A percentile compares a stretch with the other conserved stretches of the same genome.
Evolutionary conservation across 257 asterid genomes (phyloP).

Genomic region (Jacaranda copaia): DNA sequence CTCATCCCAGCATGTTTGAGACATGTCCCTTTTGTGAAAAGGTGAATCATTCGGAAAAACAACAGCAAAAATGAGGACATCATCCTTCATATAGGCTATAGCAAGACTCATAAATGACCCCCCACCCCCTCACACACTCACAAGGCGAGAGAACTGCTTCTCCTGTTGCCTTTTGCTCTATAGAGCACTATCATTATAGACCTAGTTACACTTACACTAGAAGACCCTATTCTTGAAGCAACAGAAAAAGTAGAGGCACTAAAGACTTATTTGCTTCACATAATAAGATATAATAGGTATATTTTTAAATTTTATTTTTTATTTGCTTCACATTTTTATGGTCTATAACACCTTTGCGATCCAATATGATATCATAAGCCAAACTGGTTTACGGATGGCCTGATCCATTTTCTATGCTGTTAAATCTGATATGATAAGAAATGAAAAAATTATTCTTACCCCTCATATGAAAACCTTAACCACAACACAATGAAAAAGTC

Average conservation of each 20-base stretch:
- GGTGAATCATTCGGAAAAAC: slow-evolving; percentile 26
- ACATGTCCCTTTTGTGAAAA: slow-evolving; percentile 60
- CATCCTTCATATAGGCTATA: slow-evolving; percentile 19
- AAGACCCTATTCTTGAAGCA: slow-evolving; percentile 27
- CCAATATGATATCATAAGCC: no score
- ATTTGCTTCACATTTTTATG: no score
- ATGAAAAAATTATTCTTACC: no score
- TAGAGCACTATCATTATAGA: slow-evolving; percentile 27
- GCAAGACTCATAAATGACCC: neutral
- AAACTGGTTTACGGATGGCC: no score
- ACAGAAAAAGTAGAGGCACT: slow-evolving; percentile 22
- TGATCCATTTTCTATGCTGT: no score
- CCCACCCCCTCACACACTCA: neutral
- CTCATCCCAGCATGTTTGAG: slow-evolving; percentile 68
- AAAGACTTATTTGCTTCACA: no score
- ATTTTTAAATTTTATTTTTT: no score
- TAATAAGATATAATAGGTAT: no score
- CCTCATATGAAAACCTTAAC: no score
- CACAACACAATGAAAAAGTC: no score
- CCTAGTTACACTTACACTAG: slow-evolving; percentile 31
- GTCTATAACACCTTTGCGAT: no score
- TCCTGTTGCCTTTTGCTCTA: slow-evolving; percentile 44
- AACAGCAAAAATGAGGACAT: neutral
- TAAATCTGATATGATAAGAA: no score
- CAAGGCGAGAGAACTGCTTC: neutral